phyloP scores from a whole-genome alignment of 805 yeast genomes.

The Starmerella vaccinii region DNA sequence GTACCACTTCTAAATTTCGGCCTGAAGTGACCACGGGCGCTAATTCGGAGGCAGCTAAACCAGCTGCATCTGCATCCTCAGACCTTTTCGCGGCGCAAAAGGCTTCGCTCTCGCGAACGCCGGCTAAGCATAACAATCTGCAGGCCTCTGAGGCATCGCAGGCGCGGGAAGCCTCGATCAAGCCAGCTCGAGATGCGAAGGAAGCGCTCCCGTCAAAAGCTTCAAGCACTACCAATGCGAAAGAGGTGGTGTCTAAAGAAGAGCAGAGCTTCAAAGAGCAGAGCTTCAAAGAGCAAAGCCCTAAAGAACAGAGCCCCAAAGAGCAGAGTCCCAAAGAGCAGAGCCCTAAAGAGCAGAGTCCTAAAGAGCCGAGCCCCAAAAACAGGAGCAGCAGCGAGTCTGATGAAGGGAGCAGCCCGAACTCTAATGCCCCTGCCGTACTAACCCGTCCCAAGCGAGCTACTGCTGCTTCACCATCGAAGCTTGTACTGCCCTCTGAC shows the following conservation, averaged over 20 bases:
- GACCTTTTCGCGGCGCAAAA: not conserved
- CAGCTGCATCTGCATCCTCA: not conserved
- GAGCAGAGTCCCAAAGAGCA: not conserved
- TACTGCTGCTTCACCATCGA: not conserved
- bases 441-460: not conserved
- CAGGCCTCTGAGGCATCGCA: conserved; percentile 4
- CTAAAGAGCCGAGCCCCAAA: not conserved
- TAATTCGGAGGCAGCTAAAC: not conserved
- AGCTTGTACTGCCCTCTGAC: conserved; percentile 6
- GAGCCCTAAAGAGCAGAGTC: not conserved
- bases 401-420: too few species aligned
- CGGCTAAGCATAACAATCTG: not conserved
- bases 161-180: conserved; percentile 2
- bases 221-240: too few species aligned
- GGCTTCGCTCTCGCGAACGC: not conserved
- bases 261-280: too few species aligned
- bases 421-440: too few species aligned
- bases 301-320: not conserved
- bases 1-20: not conserved
- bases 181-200: not conserved
- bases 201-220: not conserved
- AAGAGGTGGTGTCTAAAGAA: not conserved
- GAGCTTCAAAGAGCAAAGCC: too few species aligned
- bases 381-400: too few species aligned
- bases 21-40: not conserved